A percentile compares a stretch with the other conserved stretches of the same genome.
Conservation (phyloP, 257 asterid genomes). For the Forsythia suspensa region DNA sequence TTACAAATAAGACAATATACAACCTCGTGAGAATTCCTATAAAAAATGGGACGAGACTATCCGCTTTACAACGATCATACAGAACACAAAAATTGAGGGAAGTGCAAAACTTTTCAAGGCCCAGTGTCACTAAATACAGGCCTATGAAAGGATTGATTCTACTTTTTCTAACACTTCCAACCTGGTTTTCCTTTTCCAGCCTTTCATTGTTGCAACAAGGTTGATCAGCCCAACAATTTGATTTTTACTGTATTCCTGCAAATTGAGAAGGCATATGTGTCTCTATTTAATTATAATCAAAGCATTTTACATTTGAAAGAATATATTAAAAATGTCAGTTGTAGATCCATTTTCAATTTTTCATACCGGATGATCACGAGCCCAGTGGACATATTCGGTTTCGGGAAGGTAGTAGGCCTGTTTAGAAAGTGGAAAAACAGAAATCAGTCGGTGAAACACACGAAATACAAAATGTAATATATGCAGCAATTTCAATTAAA, state of each 20-base stretch:
- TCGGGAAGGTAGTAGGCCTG: conserved; percentile 99
- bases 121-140: not conserved
- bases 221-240: conserved; percentile 81
- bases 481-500: not conserved
- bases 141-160: conserved; percentile 37
- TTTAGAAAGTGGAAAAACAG: conserved; percentile 3
- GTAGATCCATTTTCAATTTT: not conserved
- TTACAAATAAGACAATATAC: conserved; percentile 28
- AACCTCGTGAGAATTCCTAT: conserved; percentile 16
- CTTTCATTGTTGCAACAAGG: conserved; percentile 91
- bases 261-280: conserved; percentile 14
- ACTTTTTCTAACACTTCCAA: conserved; percentile 87
- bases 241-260: conserved; percentile 80
- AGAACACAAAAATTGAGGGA: not conserved
- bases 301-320: not conserved
- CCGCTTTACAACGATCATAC: conserved; percentile 37
- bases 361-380: conserved; percentile 92
- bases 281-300: not conserved
- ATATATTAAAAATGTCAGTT: not conserved
- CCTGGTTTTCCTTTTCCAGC: conserved; percentile 93
- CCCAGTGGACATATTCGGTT: conserved; percentile 95
- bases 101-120: conserved; percentile 7
- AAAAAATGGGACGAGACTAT: not conserved
- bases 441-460: conserved; percentile 9
- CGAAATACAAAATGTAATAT: not conserved